A percentile compares a stretch with the other conserved stretches of the same genome.
phyloP scores from a whole-genome alignment of 139 green algal genomes.

The Klebsormidium nitens region DNA sequence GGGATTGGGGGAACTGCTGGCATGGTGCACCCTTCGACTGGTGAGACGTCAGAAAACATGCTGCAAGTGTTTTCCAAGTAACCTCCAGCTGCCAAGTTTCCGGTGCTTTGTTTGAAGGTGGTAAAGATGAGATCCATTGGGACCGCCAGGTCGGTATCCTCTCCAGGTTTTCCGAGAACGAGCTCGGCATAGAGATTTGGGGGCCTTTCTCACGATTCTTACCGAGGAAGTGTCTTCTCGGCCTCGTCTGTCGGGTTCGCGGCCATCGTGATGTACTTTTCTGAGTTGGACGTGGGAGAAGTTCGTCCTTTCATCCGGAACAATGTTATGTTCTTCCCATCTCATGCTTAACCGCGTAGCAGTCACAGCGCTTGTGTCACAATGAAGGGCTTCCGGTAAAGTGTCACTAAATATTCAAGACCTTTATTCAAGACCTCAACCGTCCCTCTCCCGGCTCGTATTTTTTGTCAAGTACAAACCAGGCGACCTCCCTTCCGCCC shows the following conservation, averaged over 20 bases:
- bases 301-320: no score
- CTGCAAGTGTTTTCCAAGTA: no score
- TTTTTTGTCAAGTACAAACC: not conserved
- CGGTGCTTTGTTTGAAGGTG: not conserved
- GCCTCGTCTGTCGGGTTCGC: no score
- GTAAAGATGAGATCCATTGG: not conserved
- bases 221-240: no score
- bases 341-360: no score
- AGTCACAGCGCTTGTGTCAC: no score
- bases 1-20: slow-evolving; percentile 92
- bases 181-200: not conserved
- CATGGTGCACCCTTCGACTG: slow-evolving; percentile 89
- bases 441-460: not conserved
- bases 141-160: not conserved
- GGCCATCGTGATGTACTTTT: no score
- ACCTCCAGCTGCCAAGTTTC: not conserved
- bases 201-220: not conserved
- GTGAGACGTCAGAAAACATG: slow-evolving; percentile 3
- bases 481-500: slow-evolving; percentile 1
- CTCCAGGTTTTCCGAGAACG: not conserved
- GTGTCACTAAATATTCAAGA: no score
- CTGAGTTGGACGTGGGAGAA: no score
- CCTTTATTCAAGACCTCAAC: not conserved
- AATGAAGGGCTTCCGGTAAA: no score
- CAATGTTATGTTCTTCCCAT: no score